These are phyloP conservation scores for Scedosporium minutisporum DNA, from an alignment of 2,329 filamentous ascomycete species.

Conservation along the genomic window DNA sequence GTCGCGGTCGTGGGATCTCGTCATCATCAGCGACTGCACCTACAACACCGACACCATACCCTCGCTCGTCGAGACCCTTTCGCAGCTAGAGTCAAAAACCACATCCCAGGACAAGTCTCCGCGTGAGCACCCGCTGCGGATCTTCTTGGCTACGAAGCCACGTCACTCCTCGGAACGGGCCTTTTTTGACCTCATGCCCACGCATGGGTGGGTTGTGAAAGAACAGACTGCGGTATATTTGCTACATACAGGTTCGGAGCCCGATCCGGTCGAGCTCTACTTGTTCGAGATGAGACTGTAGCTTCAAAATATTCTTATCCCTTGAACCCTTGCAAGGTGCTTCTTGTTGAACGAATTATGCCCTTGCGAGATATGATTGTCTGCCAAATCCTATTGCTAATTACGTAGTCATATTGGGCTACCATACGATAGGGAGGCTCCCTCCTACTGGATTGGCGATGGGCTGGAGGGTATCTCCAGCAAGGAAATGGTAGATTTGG, in stretches of 20 bases:
- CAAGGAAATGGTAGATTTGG: too few relatives aligned
- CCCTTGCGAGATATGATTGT: too few relatives aligned
- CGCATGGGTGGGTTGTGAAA: slow-evolving; percentile 32
- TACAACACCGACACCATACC: slow-evolving; percentile 50
- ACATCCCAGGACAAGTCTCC: not conserved
- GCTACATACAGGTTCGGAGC: slow-evolving; percentile 33
- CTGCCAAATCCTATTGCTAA: too few relatives aligned
- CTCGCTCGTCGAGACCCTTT: slow-evolving; percentile 42
- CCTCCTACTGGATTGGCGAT: too few relatives aligned
- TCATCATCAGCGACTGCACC: slow-evolving; percentile 51
- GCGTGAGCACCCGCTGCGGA: slow-evolving; percentile 20
- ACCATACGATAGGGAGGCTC: too few relatives aligned
- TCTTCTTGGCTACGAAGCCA: slow-evolving; percentile 46
- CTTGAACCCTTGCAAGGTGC: too few relatives aligned
- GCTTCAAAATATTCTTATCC: too few relatives aligned
- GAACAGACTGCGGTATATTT: slow-evolving; percentile 33
- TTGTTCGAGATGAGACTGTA: slow-evolving; percentile 29
- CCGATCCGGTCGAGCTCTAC: slow-evolving; percentile 42
- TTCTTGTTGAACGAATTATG: too few relatives aligned
- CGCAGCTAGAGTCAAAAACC: slow-evolving; percentile 32
- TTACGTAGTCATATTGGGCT: too few relatives aligned
- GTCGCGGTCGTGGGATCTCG: slow-evolving; percentile 38
- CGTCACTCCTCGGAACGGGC: slow-evolving; percentile 42
- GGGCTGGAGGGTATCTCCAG: too few relatives aligned
- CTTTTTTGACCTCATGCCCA: slow-evolving; percentile 36